phyloP scores from a whole-genome alignment of 202 grass and related monocot species.

The Zoysia matrella region DNA sequence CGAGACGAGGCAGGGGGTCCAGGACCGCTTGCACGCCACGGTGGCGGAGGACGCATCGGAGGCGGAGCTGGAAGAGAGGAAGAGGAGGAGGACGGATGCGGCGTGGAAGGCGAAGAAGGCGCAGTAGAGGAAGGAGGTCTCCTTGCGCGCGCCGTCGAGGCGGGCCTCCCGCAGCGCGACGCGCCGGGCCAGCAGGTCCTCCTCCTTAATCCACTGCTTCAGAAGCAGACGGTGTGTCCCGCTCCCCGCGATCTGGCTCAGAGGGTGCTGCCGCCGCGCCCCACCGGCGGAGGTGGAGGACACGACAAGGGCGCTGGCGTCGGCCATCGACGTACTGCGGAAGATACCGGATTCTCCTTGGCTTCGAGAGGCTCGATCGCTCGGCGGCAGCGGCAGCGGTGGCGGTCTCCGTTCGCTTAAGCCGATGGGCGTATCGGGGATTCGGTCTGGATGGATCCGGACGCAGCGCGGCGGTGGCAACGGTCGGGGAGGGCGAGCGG shows the following conservation, averaged over 20 bases:
- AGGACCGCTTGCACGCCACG: too few species aligned
- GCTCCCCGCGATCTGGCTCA: constrained; percentile 83
- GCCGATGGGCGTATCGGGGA: background rate
- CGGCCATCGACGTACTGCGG: constrained; percentile 22
- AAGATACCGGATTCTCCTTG: background rate
- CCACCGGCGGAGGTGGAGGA: background rate
- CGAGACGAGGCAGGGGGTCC: too few species aligned
- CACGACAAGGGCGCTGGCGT: constrained; percentile 32
- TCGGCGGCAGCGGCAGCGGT: too few species aligned
- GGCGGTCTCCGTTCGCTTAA: background rate
- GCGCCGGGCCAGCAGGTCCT: too few species aligned
- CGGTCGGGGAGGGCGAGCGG: constrained; percentile 44
- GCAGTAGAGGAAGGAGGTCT: constrained; percentile 79
- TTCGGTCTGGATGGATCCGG: background rate
- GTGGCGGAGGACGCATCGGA: too few species aligned
- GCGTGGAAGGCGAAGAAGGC: constrained; percentile 84
- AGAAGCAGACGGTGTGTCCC: constrained; percentile 85
- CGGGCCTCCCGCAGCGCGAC: constrained; percentile 52
- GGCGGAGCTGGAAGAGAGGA: constrained; percentile 42
- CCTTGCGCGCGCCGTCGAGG: constrained; percentile 63
- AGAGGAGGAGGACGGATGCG: constrained; percentile 66
- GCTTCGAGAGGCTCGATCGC: background rate
- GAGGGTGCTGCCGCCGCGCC: constrained; percentile 42
- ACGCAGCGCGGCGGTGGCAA: background rate
- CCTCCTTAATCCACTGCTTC: background rate